Evolutionary conservation across 768 basidiomycete species (phyloP).

Genomic region (Nidularia pulvinata): DNA sequence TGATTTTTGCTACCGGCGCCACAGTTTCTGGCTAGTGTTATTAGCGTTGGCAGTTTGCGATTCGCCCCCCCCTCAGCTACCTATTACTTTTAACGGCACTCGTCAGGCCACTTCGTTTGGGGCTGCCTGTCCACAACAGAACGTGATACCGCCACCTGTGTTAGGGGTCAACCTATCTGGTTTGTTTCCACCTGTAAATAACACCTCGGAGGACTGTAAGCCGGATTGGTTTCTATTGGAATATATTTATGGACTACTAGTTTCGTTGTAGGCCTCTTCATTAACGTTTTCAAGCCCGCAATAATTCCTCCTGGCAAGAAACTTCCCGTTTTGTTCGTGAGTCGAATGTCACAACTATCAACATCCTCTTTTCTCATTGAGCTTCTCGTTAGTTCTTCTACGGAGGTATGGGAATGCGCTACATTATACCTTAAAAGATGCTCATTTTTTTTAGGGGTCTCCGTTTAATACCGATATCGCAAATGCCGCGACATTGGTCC

Average conservation of each 20-base stretch:
- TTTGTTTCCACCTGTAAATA: background rate
- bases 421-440: background rate
- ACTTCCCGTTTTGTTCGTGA: background rate
- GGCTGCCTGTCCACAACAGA: slow-evolving; percentile 37
- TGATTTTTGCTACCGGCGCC: too few species aligned
- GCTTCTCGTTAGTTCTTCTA: background rate
- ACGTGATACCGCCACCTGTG: too few species aligned
- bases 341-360: too few species aligned
- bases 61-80: slow-evolving; percentile 28
- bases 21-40: background rate
- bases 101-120: slow-evolving; percentile 32
- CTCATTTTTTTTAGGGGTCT: background rate
- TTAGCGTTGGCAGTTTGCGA: slow-evolving; percentile 28
- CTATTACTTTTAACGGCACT: slow-evolving; percentile 23
- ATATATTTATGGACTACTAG: too few species aligned
- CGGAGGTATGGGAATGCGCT: background rate
- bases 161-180: background rate
- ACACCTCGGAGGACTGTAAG: background rate
- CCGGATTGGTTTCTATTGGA: too few species aligned
- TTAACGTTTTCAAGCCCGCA: background rate
- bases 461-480: background rate
- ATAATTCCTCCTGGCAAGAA: background rate
- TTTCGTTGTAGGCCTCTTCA: background rate
- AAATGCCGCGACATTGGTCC: background rate
- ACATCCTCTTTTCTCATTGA: background rate